A percentile compares a stretch with the other conserved stretches of the same genome.
Evolutionary conservation across 208 protist species (phyloP).

Genomic region (Leishmania arabica): DNA sequence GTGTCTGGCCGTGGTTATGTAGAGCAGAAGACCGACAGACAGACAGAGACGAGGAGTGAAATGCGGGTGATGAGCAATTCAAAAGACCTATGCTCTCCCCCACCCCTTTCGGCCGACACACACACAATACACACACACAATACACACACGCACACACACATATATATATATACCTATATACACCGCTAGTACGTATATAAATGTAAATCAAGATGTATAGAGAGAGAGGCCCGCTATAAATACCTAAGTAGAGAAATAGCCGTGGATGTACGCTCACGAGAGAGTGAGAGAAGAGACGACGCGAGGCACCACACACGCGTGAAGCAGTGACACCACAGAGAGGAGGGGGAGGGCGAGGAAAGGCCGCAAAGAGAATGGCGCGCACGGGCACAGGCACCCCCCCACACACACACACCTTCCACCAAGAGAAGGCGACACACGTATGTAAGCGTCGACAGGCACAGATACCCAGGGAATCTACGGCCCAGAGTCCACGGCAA

Average conservation of each 20-base stretch:
- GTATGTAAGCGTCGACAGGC: neutral
- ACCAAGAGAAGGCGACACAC: neutral
- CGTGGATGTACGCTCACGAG: neutral
- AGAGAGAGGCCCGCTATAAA: neutral
- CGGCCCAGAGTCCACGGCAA: neutral
- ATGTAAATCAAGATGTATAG: neutral
- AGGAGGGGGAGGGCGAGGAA: neutral
- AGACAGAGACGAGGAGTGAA: neutral
- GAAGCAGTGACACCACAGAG: neutral
- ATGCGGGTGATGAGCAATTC: neutral
- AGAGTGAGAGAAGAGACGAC: neutral
- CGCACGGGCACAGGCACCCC: neutral
- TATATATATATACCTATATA: neutral
- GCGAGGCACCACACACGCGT: neutral
- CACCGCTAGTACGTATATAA: neutral
- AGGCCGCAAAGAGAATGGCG: neutral
- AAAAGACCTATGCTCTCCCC: neutral
- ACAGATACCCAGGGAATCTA: conserved; percentile 13
- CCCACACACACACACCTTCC: too few species aligned
- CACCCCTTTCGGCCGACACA: neutral
- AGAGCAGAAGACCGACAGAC: neutral
- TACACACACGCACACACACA: neutral
- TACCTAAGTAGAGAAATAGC: too few species aligned
- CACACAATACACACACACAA: neutral
- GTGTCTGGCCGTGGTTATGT: neutral